Evolutionary conservation across 768 basidiomycete genomes (phyloP).

Genomic region (Megacollybia marginata): DNA sequence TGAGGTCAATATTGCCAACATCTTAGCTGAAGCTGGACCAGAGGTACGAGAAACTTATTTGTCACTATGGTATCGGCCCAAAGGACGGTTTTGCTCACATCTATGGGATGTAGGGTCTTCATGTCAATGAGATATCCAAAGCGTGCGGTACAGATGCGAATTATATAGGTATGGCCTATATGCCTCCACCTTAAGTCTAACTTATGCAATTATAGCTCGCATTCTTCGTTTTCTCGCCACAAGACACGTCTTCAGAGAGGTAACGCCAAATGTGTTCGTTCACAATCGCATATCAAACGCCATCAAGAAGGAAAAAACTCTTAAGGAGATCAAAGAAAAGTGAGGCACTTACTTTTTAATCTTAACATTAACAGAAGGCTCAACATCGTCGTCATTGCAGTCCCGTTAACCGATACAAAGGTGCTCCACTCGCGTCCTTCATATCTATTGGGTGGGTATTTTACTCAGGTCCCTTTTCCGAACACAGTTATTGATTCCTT

Average conservation of each 20-base stretch:
- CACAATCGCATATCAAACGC: slow-evolving; percentile 17
- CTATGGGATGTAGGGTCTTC: slow-evolving; percentile 10
- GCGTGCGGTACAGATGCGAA: slow-evolving; percentile 8
- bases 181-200: neutral
- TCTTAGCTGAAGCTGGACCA: slow-evolving; percentile 17
- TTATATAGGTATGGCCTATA: slow-evolving; percentile 15
- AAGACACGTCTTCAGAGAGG: slow-evolving; percentile 20
- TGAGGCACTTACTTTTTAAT: slow-evolving; percentile 2
- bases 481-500: neutral
- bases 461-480: neutral
- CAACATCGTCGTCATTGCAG: neutral
- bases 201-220: slow-evolving; percentile 10
- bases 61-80: neutral
- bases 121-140: slow-evolving; percentile 18
- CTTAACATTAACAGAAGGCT: neutral
- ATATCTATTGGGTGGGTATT: neutral
- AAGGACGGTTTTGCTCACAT: no score
- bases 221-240: slow-evolving; percentile 20
- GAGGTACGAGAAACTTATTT: slow-evolving; percentile 3
- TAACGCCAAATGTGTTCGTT: slow-evolving; percentile 16
- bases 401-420: neutral
- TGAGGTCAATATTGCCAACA: slow-evolving; percentile 18
- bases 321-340: slow-evolving; percentile 9
- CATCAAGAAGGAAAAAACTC: slow-evolving; percentile 10
- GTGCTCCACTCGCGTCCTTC: neutral